phyloP scores from a whole-genome alignment of 345 rosid genomes.

The Corchorus olitorius region DNA sequence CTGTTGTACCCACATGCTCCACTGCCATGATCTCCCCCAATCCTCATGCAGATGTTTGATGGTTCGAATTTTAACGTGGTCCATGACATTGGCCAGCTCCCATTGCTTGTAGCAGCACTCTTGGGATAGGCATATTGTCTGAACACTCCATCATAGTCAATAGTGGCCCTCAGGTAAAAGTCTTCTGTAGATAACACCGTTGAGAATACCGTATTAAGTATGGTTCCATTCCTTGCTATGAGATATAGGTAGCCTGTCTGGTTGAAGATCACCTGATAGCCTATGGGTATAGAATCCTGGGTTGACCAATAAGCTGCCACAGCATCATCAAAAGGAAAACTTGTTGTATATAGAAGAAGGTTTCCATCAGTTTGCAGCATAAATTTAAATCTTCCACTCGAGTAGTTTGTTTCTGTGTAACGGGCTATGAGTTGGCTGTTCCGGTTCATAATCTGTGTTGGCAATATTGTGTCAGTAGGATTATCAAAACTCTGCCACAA shows the following conservation, averaged over 20 bases:
- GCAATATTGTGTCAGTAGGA: constrained; percentile 61
- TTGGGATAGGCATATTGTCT: constrained; percentile 57
- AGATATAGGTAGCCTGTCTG: constrained; percentile 49
- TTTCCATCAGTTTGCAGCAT: constrained; percentile 38
- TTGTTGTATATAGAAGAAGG: constrained; percentile 30
- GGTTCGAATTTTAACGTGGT: constrained; percentile 28
- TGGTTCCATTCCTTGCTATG: constrained; percentile 26
- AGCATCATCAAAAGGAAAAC: constrained; percentile 15
- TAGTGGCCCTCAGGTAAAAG: constrained; percentile 39
- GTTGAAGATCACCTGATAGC: constrained; percentile 42
- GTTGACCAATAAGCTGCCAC: constrained; percentile 37
- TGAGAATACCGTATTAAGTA: background rate
- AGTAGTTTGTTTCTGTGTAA: constrained; percentile 33
- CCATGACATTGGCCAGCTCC: constrained; percentile 38
- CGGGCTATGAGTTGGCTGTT: constrained; percentile 28
- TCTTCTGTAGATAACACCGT: constrained; percentile 9
- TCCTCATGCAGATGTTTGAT: constrained; percentile 37
- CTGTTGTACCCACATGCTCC: constrained; percentile 67
- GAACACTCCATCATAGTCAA: constrained; percentile 64
- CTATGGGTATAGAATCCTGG: background rate
- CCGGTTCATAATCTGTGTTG: constrained; percentile 38
- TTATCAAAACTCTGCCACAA: constrained; percentile 53
- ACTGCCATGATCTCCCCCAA: constrained; percentile 23
- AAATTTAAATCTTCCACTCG: constrained; percentile 41
- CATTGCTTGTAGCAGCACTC: constrained; percentile 11